Conservation (phyloP, 2,329 filamentous ascomycete genomes). For the Colletotrichum endophyticum region DNA sequence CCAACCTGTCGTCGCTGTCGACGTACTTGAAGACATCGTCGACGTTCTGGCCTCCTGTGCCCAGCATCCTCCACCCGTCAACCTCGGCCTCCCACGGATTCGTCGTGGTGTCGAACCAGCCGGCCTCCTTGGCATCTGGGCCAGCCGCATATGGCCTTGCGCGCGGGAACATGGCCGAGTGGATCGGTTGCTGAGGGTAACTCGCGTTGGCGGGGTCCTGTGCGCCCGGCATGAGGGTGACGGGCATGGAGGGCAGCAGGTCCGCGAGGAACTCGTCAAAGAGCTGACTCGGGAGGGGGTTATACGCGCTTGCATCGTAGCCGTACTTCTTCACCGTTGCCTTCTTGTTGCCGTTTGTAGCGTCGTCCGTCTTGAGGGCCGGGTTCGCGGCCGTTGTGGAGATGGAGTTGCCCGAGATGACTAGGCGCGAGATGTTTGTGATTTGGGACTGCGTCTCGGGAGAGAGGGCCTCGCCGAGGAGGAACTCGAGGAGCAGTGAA, state of each 20-base stretch:
- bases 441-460: constrained; percentile 62
- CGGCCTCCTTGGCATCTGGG: constrained; percentile 46
- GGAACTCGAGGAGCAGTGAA: constrained; percentile 82
- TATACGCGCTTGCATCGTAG: constrained; percentile 89
- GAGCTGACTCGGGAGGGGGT: constrained; percentile 80
- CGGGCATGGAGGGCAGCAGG: constrained; percentile 82
- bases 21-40: constrained; percentile 95
- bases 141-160: constrained; percentile 76
- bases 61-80: constrained; percentile 87
- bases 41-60: constrained; percentile 89
- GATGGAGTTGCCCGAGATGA: constrained; percentile 93
- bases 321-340: constrained; percentile 81
- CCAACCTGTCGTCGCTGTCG: constrained; percentile 75
- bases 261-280: constrained; percentile 84
- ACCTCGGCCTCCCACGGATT: constrained; percentile 94
- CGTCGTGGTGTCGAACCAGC: constrained; percentile 88
- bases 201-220: constrained; percentile 88
- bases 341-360: constrained; percentile 49
- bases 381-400: constrained; percentile 50
- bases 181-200: constrained; percentile 91
- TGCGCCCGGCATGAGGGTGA: constrained; percentile 86
- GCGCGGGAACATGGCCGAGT: constrained; percentile 87
- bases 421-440: constrained; percentile 77
- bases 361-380: constrained; percentile 49
- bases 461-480: constrained; percentile 80